Evolutionary conservation across 2,329 filamentous ascomycete species (phyloP), one percentile per base, ranked within the genome.

Genomic region (Neospermospora avenae): DNA sequence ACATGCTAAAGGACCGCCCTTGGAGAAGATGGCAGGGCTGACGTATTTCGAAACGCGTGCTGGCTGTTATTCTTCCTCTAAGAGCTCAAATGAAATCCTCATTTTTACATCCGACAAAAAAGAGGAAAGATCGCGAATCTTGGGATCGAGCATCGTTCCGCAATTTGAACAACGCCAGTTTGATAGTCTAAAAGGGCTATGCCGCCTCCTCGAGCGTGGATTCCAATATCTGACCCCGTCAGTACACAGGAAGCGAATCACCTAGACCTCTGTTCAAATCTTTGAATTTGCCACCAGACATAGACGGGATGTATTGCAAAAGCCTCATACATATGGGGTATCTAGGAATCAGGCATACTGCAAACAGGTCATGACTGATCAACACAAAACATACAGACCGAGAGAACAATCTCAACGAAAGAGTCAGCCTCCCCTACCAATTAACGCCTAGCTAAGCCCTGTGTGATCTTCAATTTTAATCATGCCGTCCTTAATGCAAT

Each of bases 291-390:
- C 44, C 7, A 18, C 45, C 5, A 2, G 16, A 31, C 3, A 49
- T 28, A n/a, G 16, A 14, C 4, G 3, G 13, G 16, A 5, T 20
- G 16, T 10, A 49, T 25, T 49, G 4, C 45, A 49, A 41, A 41
- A 54, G 28, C 20, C 25, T 41, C 34, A 53, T 54, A 54, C 34
- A 42, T 54, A 31, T 42, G 42, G 56, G 56, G 56, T 58, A 58
- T 58, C 56, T 53, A 58, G 41, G 41, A 54, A 58, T 24, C 48
- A 44, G 22, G 45, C 42, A 49, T 18, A 41, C 25, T 52, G 22
- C n/a, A 42, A 58, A 37, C 41, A 53, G 22, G 18, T 28, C 46
- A 54, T 58, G 16, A 45, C 16, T n/a, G 41, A 51, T 44, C 45
- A 52, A 39, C 45, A 20, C 49, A 34, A 34, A 25, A 22, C 35